A percentile compares a stretch with the other conserved stretches of the same genome.
These are phyloP conservation scores for Coemansia sp. DNA, from an alignment of 192 early-diverging fungal genomes.

Conservation along the genomic window DNA sequence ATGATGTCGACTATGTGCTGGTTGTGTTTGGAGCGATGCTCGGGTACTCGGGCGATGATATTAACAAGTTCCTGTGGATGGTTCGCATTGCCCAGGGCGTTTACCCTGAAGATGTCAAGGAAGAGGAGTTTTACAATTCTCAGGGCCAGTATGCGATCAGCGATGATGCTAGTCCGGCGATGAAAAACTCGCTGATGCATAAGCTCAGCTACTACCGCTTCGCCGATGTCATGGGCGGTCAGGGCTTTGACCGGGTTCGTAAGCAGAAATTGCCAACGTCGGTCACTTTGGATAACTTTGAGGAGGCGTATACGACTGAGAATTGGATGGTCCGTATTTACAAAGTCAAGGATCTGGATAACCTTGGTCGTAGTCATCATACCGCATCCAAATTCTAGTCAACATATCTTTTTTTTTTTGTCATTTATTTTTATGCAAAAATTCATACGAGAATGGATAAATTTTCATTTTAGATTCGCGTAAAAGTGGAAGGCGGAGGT, in stretches of 20 bases:
- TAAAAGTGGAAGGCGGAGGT: slow-evolving; percentile 33
- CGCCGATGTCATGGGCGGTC: slow-evolving; percentile 80
- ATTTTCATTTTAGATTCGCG: slow-evolving; percentile 19
- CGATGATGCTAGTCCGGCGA: slow-evolving; percentile 83
- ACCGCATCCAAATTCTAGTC: slow-evolving; percentile 20
- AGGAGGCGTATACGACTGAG: slow-evolving; percentile 93
- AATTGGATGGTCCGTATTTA: slow-evolving; percentile 99
- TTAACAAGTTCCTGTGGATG: slow-evolving; percentile 99
- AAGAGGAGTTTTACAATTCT: slow-evolving; percentile 85
- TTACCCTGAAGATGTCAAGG: slow-evolving; percentile 93
- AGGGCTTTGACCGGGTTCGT: slow-evolving; percentile 85
- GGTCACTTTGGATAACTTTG: slow-evolving; percentile 83
- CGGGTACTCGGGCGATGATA: slow-evolving; percentile 99
- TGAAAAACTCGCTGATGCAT: slow-evolving; percentile 95
- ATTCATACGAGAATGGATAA: neutral
- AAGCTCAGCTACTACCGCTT: slow-evolving; percentile 98
- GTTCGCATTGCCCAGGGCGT: slow-evolving; percentile 98
- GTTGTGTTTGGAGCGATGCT: slow-evolving; percentile 96
- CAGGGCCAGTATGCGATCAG: slow-evolving; percentile 94
- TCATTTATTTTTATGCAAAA: neutral
- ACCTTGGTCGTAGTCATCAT: slow-evolving; percentile 73
- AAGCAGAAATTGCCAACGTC: slow-evolving; percentile 72
- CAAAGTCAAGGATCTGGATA: slow-evolving; percentile 96
- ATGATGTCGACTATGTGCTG: slow-evolving; percentile 97
- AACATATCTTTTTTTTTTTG: neutral